Conservation (phyloP, 2,329 filamentous ascomycete species). For the Botrytis cinerea region DNA sequence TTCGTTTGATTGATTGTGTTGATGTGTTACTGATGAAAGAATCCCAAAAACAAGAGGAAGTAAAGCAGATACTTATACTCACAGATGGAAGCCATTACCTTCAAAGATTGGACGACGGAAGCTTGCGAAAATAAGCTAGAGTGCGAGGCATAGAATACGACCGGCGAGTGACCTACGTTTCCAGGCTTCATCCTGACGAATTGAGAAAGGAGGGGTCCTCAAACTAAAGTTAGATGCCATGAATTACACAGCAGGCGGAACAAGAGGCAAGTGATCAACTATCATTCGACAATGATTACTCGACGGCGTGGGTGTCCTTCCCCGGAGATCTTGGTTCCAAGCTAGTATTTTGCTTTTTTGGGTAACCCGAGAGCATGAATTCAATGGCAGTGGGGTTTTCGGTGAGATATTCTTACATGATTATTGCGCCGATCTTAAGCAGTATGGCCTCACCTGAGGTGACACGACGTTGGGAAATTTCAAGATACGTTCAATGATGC, state of each 20-base stretch:
- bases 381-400: not conserved
- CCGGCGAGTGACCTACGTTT: not conserved
- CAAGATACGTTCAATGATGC: not conserved
- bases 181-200: not conserved
- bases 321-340: not conserved
- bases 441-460: constrained; percentile 1
- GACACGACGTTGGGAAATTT: not conserved
- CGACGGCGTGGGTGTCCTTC: constrained; percentile 1
- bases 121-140: not conserved
- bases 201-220: not conserved
- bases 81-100: not conserved
- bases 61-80: constrained; percentile 16
- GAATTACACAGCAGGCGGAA: not conserved
- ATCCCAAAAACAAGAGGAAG: not conserved
- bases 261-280: constrained; percentile 11
- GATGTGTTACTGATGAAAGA: not conserved
- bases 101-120: not conserved
- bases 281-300: not conserved
- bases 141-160: not conserved
- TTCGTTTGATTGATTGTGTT: not conserved
- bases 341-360: not conserved
- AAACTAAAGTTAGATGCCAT: not conserved
- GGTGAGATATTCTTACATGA: not conserved
- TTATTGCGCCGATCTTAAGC: not conserved
- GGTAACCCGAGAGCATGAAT: not conserved